Percentiles rank a stretch among this genome's conserved stretches.
phyloP scores from a whole-genome alignment of 257 asterid species.

The Solanum tacnaense region DNA sequence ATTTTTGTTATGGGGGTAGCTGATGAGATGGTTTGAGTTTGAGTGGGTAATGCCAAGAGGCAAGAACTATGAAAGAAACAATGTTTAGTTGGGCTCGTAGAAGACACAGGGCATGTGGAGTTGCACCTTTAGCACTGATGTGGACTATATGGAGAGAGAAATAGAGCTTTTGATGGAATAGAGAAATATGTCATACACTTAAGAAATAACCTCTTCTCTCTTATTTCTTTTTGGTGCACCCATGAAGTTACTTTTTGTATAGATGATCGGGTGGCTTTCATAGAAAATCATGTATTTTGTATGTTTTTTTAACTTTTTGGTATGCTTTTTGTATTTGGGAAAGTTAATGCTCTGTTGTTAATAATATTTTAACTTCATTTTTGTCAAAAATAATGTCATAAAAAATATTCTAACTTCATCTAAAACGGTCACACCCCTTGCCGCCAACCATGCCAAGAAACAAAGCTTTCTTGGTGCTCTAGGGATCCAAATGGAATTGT shows the following conservation, averaged over 20 bases:
- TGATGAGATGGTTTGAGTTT: not conserved
- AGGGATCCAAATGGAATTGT: not conserved
- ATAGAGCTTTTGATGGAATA: not conserved
- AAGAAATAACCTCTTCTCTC: not conserved
- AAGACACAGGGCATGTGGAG: not conserved
- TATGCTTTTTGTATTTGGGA: too few species aligned
- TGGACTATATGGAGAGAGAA: not conserved
- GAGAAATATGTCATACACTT: not conserved
- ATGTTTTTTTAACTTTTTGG: too few species aligned
- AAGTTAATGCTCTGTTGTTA: too few species aligned
- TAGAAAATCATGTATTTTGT: too few species aligned
- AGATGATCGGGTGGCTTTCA: too few species aligned
- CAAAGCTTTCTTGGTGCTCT: not conserved
- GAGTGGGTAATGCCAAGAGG: not conserved
- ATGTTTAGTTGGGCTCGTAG: not conserved
- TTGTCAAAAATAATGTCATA: too few species aligned
- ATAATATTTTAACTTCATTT: not conserved
- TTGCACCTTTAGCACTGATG: not conserved
- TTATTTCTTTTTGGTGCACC: too few species aligned
- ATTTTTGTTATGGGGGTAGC: not conserved
- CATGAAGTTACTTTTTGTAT: too few species aligned
- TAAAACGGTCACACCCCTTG: not conserved
- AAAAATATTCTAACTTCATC: not conserved
- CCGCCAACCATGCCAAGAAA: not conserved
- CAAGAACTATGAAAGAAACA: not conserved